These are phyloP conservation scores for Panellus pusillus DNA, from an alignment of 768 basidiomycete species.

Conservation along the genomic window DNA sequence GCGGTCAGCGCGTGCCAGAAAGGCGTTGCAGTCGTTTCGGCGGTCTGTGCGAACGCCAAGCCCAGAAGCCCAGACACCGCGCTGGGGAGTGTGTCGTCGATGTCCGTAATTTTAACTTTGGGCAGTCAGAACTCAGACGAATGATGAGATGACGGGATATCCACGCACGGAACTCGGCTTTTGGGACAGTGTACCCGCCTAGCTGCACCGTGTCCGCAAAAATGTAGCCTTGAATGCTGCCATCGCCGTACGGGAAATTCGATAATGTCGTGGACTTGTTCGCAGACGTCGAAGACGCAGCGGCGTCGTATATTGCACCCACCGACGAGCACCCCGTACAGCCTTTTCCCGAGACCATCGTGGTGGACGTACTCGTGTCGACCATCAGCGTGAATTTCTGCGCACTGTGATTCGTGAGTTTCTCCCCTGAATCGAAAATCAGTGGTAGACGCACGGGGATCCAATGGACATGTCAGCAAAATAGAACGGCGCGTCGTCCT, in stretches of 20 bases:
- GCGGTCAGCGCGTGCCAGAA: background rate
- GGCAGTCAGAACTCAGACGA: background rate
- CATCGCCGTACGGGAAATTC: background rate
- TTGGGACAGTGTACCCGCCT: background rate
- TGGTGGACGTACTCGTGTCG: background rate
- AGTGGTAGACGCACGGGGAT: background rate
- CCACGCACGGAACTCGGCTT: constrained; percentile 1
- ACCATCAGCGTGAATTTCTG: background rate
- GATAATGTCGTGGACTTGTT: background rate
- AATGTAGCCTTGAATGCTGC: background rate
- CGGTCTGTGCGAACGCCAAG: background rate
- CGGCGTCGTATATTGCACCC: background rate
- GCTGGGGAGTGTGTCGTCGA: background rate
- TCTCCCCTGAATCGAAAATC: background rate
- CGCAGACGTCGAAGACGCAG: background rate
- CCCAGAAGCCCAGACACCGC: background rate
- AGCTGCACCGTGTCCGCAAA: background rate
- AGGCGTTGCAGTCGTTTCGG: background rate
- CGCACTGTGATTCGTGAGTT: background rate
- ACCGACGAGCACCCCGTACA: background rate
- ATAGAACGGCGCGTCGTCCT: background rate
- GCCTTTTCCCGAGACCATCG: background rate
- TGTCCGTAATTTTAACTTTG: background rate
- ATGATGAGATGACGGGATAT: background rate
- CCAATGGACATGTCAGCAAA: constrained; percentile 1